These are phyloP conservation scores for Yarrowia bubula DNA, from an alignment of 805 yeast genomes.

Conservation along the genomic window DNA sequence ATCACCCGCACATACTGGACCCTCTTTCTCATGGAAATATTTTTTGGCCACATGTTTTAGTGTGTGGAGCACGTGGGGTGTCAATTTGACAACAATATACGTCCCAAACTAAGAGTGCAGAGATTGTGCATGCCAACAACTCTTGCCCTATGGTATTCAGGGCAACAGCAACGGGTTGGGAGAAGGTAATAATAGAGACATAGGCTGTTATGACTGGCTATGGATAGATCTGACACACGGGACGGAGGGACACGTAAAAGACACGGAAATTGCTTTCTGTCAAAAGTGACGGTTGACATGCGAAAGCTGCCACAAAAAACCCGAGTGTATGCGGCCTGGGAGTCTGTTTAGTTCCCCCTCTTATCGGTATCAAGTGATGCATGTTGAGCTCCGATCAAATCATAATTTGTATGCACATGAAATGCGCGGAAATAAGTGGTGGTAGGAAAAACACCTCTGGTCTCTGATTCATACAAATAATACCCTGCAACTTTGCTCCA, in stretches of 20 bases:
- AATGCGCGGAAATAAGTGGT: background rate
- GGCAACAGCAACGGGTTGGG: background rate
- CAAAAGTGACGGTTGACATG: background rate
- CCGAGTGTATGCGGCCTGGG: too few species aligned
- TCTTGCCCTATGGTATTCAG: background rate
- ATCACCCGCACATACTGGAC: background rate
- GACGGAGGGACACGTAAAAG: background rate
- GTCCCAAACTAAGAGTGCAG: background rate
- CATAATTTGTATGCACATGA: slow-evolving; percentile 22
- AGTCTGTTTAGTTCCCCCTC: slow-evolving; percentile 1
- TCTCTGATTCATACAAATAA: background rate
- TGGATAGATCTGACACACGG: background rate
- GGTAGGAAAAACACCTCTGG: background rate
- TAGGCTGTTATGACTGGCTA: too few species aligned
- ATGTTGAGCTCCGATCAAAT: slow-evolving; percentile 26
- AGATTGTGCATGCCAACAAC: slow-evolving; percentile 24
- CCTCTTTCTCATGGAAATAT: background rate
- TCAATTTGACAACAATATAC: background rate
- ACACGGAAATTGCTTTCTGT: background rate
- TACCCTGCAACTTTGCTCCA: background rate
- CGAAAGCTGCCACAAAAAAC: too few species aligned
- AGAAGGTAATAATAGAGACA: background rate
- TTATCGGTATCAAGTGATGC: slow-evolving; percentile 22
- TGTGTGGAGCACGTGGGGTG: background rate
- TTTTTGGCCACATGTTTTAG: background rate